Base-by-base conservation (phyloP, 2,329 filamentous ascomycete genomes). In the Phaeosphaeria sp. region DNA sequence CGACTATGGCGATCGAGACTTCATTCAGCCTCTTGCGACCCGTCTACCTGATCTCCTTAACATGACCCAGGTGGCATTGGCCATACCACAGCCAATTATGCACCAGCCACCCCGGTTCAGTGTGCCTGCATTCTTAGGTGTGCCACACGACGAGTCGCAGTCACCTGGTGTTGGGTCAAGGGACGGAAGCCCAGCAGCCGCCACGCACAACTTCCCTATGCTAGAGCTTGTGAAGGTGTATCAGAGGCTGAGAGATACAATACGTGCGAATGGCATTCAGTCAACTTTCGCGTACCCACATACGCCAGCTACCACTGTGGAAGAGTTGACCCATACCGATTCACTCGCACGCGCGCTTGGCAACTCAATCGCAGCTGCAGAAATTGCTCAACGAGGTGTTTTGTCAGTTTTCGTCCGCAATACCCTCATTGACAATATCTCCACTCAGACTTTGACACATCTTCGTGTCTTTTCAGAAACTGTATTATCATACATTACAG, bases 381-480 rank as follows among this genome's bases (percentile, higher is more conserved):
- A 99, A 78, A 97, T 98, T 64, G 89, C 93, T 62, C 93, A 97
- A 74, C 90, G 95, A 67, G 95, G 95, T 6, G 83, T 92, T 3
- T 90, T 92, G 66, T 87, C 88, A 21, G 86, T 90, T 63, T 85
- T 86, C 47, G 53, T 72, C 22, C 89, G 91, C 53, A 84, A 87
- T 75, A 94, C 90, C 5, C 80, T 98, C 46, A 78, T 98, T 20
- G 90, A 94, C 64, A 93, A 89, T 69, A 90, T 98, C 51, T 89
- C 95, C 0, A 90, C 94, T 55, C 89, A 96, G 73, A 85, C 87
- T 1, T 81, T 99, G 58, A 95, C 91, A 1, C 93, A 98, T 73
- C 83, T 99, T 25, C 90, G 93, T 49, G 89, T 98, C 25, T 81
- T 98, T 22, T 89, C 92, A 1, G 95, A 97, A 79, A 98, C 93